Base-by-base conservation (phyloP, 208 protist species). In the Crithidia sp. region DNA sequence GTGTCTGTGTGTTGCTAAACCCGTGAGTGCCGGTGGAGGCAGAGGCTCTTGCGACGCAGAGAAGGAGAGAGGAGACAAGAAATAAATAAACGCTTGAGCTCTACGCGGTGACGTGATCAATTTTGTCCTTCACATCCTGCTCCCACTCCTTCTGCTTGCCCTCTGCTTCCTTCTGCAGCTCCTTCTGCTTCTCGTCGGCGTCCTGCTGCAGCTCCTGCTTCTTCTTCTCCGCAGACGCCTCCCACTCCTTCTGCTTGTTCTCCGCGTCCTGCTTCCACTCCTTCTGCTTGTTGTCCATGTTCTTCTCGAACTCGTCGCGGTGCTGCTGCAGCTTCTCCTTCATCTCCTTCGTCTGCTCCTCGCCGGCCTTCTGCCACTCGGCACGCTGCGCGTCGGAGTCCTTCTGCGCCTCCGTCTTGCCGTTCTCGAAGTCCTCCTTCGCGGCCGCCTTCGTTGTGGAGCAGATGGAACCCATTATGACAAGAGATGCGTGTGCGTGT, bases 391-490 rank as follows among this genome's bases (percentile, higher is more conserved):
- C 55, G 13, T 71, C 57, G 36, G 55, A 45, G 14, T 76, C 49
- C 41, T 70, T 63, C 56, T 56, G 52, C 8, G 45, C 6, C 5
- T 77, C 53, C 36, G 69, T 12, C 50, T 71, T 36, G 2, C n/a
- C 57, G 37, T 62, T 14, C 7, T 77, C 54, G 49, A 40, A 52
- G 7, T 71, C 58, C 6, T 67, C 73, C 65, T 73, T 67, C 43
- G 50, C 40, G 7, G 55, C 44, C 7, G 53, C 17, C 56, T 77
- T 41, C 2, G 64, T 60, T 36, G 56, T 62, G 43, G 59, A 43
- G 67, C 66, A 74, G 67, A 54, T 65, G 49, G 54, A 37, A 12
- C 71, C 71, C 71, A 76, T 76, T 37, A 68, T 55, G 54, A 28
- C 44, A 17, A 58, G 8, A 39, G 62, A 67, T 49, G 45, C 7